Evolutionary conservation across 352 stramenopile genomes (phyloP).

Genomic region (Thalassiosira exigua): DNA sequence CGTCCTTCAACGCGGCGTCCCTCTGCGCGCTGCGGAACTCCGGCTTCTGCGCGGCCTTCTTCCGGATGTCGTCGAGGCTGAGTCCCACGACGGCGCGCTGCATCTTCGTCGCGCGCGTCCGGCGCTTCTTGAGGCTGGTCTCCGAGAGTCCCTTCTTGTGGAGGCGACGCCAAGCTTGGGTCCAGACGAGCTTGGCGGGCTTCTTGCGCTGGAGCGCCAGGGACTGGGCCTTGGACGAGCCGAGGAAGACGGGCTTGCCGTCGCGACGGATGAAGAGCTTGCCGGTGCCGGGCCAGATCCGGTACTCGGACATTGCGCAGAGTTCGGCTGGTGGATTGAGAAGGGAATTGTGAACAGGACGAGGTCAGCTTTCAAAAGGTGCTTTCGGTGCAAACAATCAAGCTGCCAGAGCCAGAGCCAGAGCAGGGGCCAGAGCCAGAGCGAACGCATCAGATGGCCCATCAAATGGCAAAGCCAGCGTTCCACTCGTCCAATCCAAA

Average conservation of each 20-base stretch:
- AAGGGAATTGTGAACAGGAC: neutral
- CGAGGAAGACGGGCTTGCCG: slow-evolving; percentile 94
- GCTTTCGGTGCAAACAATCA: too few relatives aligned
- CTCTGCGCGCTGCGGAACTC: slow-evolving; percentile 90
- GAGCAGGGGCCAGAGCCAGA: neutral
- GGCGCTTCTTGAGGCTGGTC: slow-evolving; percentile 85
- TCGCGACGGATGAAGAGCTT: slow-evolving; percentile 98
- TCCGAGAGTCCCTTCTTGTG: slow-evolving; percentile 99
- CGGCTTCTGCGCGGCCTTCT: slow-evolving; percentile 97
- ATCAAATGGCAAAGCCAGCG: neutral
- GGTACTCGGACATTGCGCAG: slow-evolving; percentile 91
- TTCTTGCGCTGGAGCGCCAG: slow-evolving; percentile 99
- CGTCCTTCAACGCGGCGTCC: slow-evolving; percentile 91
- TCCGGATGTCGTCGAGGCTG: slow-evolving; percentile 97
- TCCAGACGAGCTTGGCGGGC: slow-evolving; percentile 99
- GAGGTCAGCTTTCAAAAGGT: neutral
- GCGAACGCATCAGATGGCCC: neutral
- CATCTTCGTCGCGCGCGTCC: slow-evolving; percentile 95
- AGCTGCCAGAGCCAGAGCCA: too few relatives aligned
- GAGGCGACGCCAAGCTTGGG: slow-evolving; percentile 94
- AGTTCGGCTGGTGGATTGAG: slow-evolving; percentile 79
- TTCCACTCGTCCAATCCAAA: too few relatives aligned
- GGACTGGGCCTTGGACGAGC: slow-evolving; percentile 97
- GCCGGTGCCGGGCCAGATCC: slow-evolving; percentile 99
- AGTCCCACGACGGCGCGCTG: slow-evolving; percentile 97